phyloP scores from a whole-genome alignment of 2,329 filamentous ascomycete genomes.

The Neofusicoccum laricinum region DNA sequence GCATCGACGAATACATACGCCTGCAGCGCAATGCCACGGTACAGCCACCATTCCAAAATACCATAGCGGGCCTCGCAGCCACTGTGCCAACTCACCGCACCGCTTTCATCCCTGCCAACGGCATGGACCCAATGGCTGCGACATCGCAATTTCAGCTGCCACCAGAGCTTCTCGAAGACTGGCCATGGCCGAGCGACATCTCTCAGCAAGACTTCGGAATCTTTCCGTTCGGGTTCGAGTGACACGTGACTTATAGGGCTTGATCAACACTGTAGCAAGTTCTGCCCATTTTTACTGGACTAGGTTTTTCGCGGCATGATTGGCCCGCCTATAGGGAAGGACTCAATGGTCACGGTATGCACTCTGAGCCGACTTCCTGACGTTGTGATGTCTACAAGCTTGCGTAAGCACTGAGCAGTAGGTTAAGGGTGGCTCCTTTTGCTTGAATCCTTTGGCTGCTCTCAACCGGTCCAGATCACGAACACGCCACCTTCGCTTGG shows the following conservation, averaged over 20 bases:
- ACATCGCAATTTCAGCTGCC: constrained; percentile 37
- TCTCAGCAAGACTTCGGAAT: constrained; percentile 13
- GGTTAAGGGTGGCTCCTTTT: not conserved
- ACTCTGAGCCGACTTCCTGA: not conserved
- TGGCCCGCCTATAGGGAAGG: not conserved
- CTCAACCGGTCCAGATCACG: not conserved
- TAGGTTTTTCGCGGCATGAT: not conserved
- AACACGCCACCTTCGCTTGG: not conserved
- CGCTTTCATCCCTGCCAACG: not conserved
- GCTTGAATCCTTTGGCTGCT: not conserved
- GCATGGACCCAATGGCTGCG: not conserved
- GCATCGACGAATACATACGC: constrained; percentile 46
- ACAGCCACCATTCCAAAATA: constrained; percentile 21
- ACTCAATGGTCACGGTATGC: not conserved
- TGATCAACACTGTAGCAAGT: not conserved
- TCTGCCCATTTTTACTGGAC: not conserved
- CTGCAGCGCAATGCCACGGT: constrained; percentile 18
- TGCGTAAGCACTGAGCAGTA: not conserved
- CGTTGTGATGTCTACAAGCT: not conserved
- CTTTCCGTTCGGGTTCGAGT: constrained; percentile 8
- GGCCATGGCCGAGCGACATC: constrained; percentile 35
- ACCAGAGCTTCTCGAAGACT: constrained; percentile 39
- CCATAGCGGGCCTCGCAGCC: constrained; percentile 16
- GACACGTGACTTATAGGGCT: not conserved
- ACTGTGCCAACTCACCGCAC: not conserved